Conservation (phyloP, 1,139 yeast genomes). For the Kodamaea ohmeri region DNA sequence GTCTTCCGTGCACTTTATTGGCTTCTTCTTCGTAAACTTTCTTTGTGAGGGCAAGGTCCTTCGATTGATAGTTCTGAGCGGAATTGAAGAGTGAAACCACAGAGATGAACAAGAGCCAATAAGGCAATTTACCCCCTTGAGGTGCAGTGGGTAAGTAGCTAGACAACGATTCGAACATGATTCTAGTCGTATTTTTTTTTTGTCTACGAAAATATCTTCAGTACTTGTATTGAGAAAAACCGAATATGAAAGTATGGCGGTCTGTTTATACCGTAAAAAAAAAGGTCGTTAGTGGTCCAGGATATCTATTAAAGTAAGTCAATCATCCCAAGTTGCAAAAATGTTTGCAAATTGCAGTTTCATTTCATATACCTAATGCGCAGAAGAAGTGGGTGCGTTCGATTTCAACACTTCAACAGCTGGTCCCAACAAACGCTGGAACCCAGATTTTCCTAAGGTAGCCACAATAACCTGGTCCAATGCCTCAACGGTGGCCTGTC, state of each 20-base stretch:
- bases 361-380: background rate
- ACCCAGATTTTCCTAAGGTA: constrained; percentile 86
- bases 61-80: constrained; percentile 73
- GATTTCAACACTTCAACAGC: constrained; percentile 79
- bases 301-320: background rate
- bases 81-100: constrained; percentile 90
- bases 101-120: constrained; percentile 61
- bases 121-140: constrained; percentile 42
- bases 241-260: too few relatives aligned
- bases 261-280: too few relatives aligned
- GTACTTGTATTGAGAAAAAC: too few relatives aligned
- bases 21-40: constrained; percentile 66
- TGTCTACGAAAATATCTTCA: background rate
- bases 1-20: constrained; percentile 39
- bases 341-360: background rate
- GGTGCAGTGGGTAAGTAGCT: constrained; percentile 21
- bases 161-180: constrained; percentile 7
- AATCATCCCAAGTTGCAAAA: background rate
- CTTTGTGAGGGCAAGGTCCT: constrained; percentile 67
- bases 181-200: background rate
- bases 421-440: constrained; percentile 90
- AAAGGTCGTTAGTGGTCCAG: background rate
- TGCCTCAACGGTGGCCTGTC: constrained; percentile 92
- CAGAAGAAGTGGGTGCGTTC: constrained; percentile 60
- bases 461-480: constrained; percentile 78